These are phyloP conservation scores for Malus hybrid DNA, from an alignment of 331 rosid species.

Conservation along the genomic window DNA sequence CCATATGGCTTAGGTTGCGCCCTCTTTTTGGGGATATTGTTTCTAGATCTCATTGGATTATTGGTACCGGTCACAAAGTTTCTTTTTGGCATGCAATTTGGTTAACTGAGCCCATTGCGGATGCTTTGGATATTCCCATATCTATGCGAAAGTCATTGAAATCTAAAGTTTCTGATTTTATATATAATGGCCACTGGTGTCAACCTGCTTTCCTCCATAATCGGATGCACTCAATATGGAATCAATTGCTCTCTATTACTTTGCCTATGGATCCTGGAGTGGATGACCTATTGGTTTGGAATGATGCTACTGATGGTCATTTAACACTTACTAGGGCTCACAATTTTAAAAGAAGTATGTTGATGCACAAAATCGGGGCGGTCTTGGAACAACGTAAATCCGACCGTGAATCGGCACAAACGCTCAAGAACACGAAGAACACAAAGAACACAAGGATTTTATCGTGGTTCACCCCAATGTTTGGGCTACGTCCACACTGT, in stretches of 20 bases:
- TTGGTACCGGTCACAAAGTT: background rate
- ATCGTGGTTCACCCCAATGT: too few relatives aligned
- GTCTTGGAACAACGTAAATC: too few relatives aligned
- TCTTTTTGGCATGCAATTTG: background rate
- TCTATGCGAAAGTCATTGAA: background rate
- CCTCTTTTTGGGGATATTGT: background rate
- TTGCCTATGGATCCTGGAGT: background rate
- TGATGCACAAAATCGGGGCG: too few relatives aligned
- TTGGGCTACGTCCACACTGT: too few relatives aligned
- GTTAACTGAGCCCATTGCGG: background rate
- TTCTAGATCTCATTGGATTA: background rate
- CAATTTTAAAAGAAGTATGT: too few relatives aligned
- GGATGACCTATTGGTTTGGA: background rate
- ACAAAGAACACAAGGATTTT: too few relatives aligned
- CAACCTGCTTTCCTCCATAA: background rate
- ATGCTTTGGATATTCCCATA: background rate
- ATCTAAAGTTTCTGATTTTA: background rate
- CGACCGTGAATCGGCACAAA: too few relatives aligned
- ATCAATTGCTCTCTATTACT: background rate
- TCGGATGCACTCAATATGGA: background rate
- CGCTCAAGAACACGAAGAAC: too few relatives aligned
- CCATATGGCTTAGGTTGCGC: background rate
- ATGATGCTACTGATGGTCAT: background rate
- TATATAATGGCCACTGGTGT: background rate
- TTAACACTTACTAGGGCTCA: background rate